phyloP scores from a whole-genome alignment of 441 rosid species.

The Bocquillonia castaneifolia region DNA sequence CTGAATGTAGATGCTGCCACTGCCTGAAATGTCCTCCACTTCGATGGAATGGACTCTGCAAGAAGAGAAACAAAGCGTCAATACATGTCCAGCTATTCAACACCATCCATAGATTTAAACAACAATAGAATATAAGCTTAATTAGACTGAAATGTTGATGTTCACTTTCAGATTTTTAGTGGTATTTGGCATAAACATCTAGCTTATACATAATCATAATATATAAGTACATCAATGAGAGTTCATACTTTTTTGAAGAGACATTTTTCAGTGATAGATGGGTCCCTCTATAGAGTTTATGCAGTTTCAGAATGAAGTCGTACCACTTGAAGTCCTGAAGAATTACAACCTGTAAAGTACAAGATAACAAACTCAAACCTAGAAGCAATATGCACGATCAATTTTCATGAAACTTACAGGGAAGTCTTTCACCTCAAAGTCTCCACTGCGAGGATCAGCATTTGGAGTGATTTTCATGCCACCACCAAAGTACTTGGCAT shows the following conservation, averaged over 20 bases:
- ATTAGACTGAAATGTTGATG: background rate
- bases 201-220: background rate
- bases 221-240: background rate
- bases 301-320: slow-evolving; percentile 70
- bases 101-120: background rate
- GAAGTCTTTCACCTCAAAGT: slow-evolving; percentile 56
- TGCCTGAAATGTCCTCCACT: slow-evolving; percentile 61
- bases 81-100: background rate
- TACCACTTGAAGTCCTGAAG: slow-evolving; percentile 95
- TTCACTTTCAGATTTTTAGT: too few relatives aligned
- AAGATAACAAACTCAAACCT: background rate
- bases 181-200: background rate
- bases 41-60: slow-evolving; percentile 70
- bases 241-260: slow-evolving; percentile 59
- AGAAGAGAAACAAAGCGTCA: background rate
- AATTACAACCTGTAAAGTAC: slow-evolving; percentile 60
- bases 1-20: slow-evolving; percentile 63
- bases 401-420: background rate
- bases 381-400: background rate
- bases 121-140: background rate
- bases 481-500: slow-evolving; percentile 93
- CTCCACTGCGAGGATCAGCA: slow-evolving; percentile 72
- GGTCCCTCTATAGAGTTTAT: slow-evolving; percentile 74
- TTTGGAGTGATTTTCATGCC: slow-evolving; percentile 97
- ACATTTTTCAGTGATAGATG: slow-evolving; percentile 73